Base-by-base conservation (phyloP, 1,139 yeast genomes). In the Hemisphaericaspora lyxosophila region DNA sequence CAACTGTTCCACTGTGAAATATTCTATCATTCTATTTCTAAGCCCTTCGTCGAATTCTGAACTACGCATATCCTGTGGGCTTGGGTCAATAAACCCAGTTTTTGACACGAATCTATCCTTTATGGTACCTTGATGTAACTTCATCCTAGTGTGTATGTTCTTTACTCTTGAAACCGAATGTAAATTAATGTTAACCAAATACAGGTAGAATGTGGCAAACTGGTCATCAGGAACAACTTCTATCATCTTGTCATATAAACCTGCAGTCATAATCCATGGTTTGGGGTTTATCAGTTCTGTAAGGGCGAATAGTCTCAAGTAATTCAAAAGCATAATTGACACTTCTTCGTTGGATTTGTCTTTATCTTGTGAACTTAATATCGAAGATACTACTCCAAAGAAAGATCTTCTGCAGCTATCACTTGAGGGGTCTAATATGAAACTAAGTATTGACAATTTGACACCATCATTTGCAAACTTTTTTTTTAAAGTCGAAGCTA, bases 31-130 rank as follows among this genome's bases (percentile, higher is more conserved):
- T 42, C 56, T 60, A 29, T 44, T 36, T 25, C 53, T 52, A 17
- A 64, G 65, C 4, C 5, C 28, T n/a, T 43, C 45, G 4, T 34
- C 35, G 3, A 44, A 51, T 5, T 42, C 37, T 1, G 50, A 45
- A 22, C 48, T 46, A 14, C 55, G 48, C 1, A 64, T 55, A 40
- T 67, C 59, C 40, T 66, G 70, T 73, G 73, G 69, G 39, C 56
- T 59, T 1, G 73, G 64, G 26, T 59, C 49, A 4, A 62, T 35
- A 42, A 57, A 50, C 0, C 77, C 77, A 1, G 75, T 69, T 35
- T 70, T 50, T 4, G 61, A 60, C 3, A 67, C 54, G 40, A 60
- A 64, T 32, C 55, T 54, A 4, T 69, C 70, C 17, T 61, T 40
- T 30, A 59, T 57, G 2, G 64, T 52, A 1, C 74, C 73, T 7